phyloP scores from a whole-genome alignment of 768 basidiomycete genomes.

The Myochromella boudieri region DNA sequence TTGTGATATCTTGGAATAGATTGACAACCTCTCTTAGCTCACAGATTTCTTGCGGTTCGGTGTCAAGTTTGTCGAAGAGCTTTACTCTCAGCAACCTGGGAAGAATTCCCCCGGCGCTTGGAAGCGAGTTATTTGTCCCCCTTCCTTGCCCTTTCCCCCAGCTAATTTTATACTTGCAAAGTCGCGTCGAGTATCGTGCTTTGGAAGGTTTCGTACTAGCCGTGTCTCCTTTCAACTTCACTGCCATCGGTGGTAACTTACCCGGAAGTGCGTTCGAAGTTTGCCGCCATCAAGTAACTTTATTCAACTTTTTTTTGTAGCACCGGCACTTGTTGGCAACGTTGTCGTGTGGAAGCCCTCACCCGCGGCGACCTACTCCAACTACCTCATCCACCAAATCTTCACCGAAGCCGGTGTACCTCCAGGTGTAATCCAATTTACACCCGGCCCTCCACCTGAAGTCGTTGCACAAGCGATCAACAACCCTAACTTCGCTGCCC shows the following conservation, averaged over 20 bases:
- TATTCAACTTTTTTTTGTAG: constrained; percentile 31
- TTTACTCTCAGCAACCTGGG: constrained; percentile 87
- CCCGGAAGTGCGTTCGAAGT: constrained; percentile 42
- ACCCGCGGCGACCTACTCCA: constrained; percentile 92
- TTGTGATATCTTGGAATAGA: background rate
- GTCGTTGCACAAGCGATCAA: constrained; percentile 83
- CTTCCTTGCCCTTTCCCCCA: too few species aligned
- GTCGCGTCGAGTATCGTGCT: constrained; percentile 93
- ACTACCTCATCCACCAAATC: constrained; percentile 90
- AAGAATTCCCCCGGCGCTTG: constrained; percentile 86
- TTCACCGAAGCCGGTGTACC: constrained; percentile 94
- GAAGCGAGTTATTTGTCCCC: constrained; percentile 83
- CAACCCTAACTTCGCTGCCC: constrained; percentile 77
- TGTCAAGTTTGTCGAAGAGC: constrained; percentile 94
- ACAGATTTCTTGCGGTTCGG: constrained; percentile 95
- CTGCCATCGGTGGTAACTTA: constrained; percentile 97
- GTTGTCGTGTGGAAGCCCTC: constrained; percentile 97
- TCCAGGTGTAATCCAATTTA: constrained; percentile 94
- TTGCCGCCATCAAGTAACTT: constrained; percentile 1
- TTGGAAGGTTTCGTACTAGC: constrained; percentile 99
- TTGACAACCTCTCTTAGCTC: constrained; percentile 43
- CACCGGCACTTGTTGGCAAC: constrained; percentile 93
- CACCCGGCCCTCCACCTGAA: constrained; percentile 84
- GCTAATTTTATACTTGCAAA: too few species aligned
- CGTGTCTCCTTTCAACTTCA: constrained; percentile 98